A percentile compares a stretch with the other conserved stretches of the same genome.
Conservation (phyloP, 257 asterid species). For the Linderniella brevidens region DNA sequence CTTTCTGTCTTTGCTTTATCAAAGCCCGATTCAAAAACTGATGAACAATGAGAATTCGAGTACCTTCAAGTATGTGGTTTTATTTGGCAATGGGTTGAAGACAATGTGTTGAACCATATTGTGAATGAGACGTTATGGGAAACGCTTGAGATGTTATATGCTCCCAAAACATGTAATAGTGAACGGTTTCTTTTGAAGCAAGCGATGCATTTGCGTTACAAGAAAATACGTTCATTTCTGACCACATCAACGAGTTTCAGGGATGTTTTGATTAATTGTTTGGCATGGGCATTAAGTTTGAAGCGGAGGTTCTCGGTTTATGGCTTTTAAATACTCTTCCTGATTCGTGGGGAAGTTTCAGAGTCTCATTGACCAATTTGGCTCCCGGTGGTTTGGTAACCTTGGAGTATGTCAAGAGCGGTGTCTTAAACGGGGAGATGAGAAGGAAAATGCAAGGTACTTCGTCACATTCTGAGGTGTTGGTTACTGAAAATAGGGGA, state of each 20-base stretch:
- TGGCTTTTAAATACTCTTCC: not conserved
- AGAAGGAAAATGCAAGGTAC: not conserved
- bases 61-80: not conserved
- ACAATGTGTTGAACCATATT: not conserved
- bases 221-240: not conserved
- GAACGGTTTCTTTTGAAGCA: not conserved
- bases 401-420: not conserved
- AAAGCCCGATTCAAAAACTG: not conserved
- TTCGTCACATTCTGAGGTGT: not conserved
- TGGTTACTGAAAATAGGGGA: constrained; percentile 2
- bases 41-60: not conserved
- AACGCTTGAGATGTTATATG: not conserved
- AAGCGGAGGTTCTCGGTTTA: not conserved
- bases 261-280: not conserved
- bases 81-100: not conserved
- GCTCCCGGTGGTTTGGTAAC: not conserved
- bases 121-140: not conserved
- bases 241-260: not conserved
- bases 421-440: not conserved
- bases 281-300: not conserved
- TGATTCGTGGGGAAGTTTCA: not conserved
- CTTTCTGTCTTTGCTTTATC: not conserved
- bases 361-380: not conserved
- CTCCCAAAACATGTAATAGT: not conserved
- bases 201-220: not conserved